A percentile compares a stretch with the other conserved stretches of the same genome.
These are phyloP conservation scores for Penicillium verrucosum DNA, from an alignment of 2,329 filamentous ascomycete species.

Conservation along the genomic window DNA sequence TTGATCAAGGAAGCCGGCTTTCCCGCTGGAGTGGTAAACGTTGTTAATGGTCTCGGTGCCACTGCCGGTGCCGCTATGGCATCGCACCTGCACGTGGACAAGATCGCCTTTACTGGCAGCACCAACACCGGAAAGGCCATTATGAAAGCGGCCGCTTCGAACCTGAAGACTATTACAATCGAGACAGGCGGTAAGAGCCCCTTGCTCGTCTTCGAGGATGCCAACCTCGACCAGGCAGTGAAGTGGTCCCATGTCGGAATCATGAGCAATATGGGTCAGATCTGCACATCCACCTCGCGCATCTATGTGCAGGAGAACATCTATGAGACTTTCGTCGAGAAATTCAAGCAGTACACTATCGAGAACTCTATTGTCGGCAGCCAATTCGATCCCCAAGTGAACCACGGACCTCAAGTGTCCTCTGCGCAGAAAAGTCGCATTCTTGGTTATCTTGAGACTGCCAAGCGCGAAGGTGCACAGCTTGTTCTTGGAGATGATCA, in stretches of 20 bases:
- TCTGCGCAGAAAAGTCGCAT: slow-evolving; percentile 7
- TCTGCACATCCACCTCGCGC: slow-evolving; percentile 64
- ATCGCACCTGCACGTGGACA: slow-evolving; percentile 3
- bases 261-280: slow-evolving; percentile 61
- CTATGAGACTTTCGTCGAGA: slow-evolving; percentile 28
- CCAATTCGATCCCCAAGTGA: not conserved
- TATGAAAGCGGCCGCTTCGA: slow-evolving; percentile 1
- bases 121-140: slow-evolving; percentile 12
- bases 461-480: slow-evolving; percentile 34
- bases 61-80: slow-evolving; percentile 15
- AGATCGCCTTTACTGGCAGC: slow-evolving; percentile 9
- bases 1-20: slow-evolving; percentile 24
- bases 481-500: slow-evolving; percentile 27
- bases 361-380: slow-evolving; percentile 1
- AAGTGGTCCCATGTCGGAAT: slow-evolving; percentile 46
- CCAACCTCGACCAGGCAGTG: slow-evolving; percentile 45
- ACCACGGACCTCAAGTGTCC: slow-evolving; percentile 13
- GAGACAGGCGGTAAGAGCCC: slow-evolving; percentile 51
- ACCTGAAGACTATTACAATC: slow-evolving; percentile 46
- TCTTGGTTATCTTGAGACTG: slow-evolving; percentile 15
- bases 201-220: slow-evolving; percentile 46
- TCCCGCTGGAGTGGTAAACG: slow-evolving; percentile 24
- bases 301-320: slow-evolving; percentile 58
- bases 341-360: slow-evolving; percentile 27
- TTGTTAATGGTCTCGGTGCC: slow-evolving; percentile 21